phyloP scores from a whole-genome alignment of 371 early-diverging fungal genomes.

The Choanephora cucurbitarum region DNA sequence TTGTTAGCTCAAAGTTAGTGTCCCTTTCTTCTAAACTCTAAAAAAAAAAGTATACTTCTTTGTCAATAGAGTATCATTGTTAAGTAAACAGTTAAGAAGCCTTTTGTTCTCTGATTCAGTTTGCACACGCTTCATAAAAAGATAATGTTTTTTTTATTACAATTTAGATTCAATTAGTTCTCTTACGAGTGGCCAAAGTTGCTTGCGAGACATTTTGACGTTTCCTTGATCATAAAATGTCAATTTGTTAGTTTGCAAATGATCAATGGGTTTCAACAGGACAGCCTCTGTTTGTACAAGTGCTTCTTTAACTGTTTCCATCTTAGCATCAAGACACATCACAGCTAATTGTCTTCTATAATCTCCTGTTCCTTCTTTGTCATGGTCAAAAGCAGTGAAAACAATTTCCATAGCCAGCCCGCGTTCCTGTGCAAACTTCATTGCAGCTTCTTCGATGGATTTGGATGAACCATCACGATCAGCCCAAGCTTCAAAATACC shows the following conservation, averaged over 20 bases:
- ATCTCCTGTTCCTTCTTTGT: conserved; percentile 27
- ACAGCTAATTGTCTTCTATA: conserved; percentile 69
- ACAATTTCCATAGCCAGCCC: conserved; percentile 58
- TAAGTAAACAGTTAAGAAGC: too few relatives aligned
- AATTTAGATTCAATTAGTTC: conserved; percentile 7
- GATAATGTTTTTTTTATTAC: not conserved
- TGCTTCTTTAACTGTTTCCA: conserved; percentile 18
- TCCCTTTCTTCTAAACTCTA: too few relatives aligned
- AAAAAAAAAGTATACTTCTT: too few relatives aligned
- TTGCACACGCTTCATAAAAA: too few relatives aligned
- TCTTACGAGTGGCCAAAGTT: conserved; percentile 61
- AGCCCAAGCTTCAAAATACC: conserved; percentile 57
- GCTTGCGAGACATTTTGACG: conserved; percentile 65
- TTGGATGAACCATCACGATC: conserved; percentile 38
- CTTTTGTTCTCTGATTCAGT: too few relatives aligned
- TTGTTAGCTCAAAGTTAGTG: too few relatives aligned
- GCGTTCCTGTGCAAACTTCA: conserved; percentile 39
- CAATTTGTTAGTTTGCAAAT: conserved; percentile 2
- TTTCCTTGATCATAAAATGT: conserved; percentile 55
- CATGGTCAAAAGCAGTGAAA: conserved; percentile 62
- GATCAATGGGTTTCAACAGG: conserved; percentile 2
- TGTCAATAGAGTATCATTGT: too few relatives aligned
- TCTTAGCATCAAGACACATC: conserved; percentile 32
- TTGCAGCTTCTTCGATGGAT: conserved; percentile 22
- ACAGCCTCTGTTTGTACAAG: conserved; percentile 27